phyloP scores from a whole-genome alignment of 2,329 filamentous ascomycete genomes.

The Pseudogymnoascus destructans region DNA sequence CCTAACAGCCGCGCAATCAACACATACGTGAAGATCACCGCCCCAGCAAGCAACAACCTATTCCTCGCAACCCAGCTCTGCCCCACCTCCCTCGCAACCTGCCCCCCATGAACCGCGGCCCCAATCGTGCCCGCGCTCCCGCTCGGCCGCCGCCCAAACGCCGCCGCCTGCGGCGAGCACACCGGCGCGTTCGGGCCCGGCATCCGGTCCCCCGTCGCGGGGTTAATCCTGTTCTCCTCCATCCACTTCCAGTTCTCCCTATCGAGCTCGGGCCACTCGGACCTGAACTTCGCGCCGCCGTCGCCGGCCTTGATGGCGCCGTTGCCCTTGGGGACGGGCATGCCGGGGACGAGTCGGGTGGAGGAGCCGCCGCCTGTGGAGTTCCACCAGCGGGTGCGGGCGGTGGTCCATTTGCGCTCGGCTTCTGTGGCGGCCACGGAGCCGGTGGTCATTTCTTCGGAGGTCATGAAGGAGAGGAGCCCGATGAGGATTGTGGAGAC shows the following conservation, averaged over 20 bases:
- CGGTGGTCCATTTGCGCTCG: conserved; percentile 67
- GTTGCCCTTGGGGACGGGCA: conserved; percentile 52
- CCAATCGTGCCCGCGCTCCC: conserved; percentile 41
- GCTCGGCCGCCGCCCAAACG: conserved; percentile 47
- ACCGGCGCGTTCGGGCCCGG: conserved; percentile 36
- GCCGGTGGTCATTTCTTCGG: conserved; percentile 96
- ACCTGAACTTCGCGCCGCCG: conserved; percentile 76
- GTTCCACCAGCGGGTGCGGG: conserved; percentile 88
- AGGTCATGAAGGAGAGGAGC: conserved; percentile 93
- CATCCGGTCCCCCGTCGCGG: conserved; percentile 56
- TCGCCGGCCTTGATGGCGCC: conserved; percentile 76
- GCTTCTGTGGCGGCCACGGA: conserved; percentile 63
- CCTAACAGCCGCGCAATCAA: conserved; percentile 59
- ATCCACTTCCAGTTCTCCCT: conserved; percentile 89
- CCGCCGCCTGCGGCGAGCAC: conserved; percentile 49
- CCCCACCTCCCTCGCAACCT: conserved; percentile 63
- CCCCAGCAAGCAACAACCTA: conserved; percentile 60
- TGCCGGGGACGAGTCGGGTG: conserved; percentile 36
- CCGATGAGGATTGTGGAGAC: conserved; percentile 94
- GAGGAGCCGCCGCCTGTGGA: conserved; percentile 74
- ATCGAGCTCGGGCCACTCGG: conserved; percentile 84
- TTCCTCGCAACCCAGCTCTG: conserved; percentile 72
- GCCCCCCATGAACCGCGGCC: conserved; percentile 63
- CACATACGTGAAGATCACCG: conserved; percentile 67
- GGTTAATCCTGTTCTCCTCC: conserved; percentile 66